Base-by-base conservation (phyloP, 495 filamentous ascomycete genomes). In the Penicillium fimorum region DNA sequence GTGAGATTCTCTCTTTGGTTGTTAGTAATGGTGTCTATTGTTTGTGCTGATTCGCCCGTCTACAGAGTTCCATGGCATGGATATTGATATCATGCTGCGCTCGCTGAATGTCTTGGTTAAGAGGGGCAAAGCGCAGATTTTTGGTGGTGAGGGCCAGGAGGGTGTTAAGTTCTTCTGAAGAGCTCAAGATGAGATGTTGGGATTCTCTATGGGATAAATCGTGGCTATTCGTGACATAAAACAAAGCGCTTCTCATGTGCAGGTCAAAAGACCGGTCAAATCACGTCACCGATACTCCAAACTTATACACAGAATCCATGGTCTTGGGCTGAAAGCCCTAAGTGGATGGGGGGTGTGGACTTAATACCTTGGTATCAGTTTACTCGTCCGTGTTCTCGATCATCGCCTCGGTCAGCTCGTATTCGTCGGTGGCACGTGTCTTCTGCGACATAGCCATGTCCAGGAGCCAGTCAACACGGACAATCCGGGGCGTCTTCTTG, bases 131-230 rank as follows among this genome's bases (percentile, higher is more conserved):
- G 92, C 94, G 22, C 92, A 97, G 73, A 83, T 97, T 12, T 97
- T 98, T 77, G 93, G 93, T 18, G 71, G 62, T 37, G 92, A 92
- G 58, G 93, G 93, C 60, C 84, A 88, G 55, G 83, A 85, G 65
- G 94, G 94, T 50, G 90, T 97, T 56, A 98, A 98, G 75, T 97
- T 98, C 76, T 97, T 97, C 68, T 97, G 77, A 77, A 56, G 4
- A 24, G 20, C 18, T 30, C 43, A 42, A 42, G 44, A 54, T 33
- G n/a, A 42, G 24, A 49, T 32, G 24, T 17, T 47, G 51, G 45
- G 20, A 41, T 59, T 43, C 33, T 63, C 27, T 38, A 51, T 57
- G 44, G 24, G 56, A 59, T 55, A 29, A 58, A 59, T 62, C 59
- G 33, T 65, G 63, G 70, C 56, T 69, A 64, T 64, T 67, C 60